These are phyloP conservation scores for Arachis monticola DNA, from an alignment of 331 rosid genomes.

Conservation along the genomic window DNA sequence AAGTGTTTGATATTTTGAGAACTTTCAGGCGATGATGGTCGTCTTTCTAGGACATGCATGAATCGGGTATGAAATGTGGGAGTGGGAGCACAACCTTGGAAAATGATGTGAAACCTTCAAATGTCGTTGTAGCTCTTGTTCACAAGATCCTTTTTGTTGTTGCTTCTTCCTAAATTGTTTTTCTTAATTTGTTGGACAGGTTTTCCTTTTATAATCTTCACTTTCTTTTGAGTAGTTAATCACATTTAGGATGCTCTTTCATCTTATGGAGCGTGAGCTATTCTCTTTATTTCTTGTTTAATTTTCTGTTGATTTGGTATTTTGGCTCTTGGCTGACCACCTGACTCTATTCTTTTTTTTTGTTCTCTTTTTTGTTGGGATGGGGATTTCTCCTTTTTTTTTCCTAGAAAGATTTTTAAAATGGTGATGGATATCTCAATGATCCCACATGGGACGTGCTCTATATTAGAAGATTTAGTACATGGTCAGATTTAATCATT, in stretches of 20 bases:
- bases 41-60: background rate
- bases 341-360: background rate
- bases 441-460: background rate
- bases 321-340: no score
- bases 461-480: background rate
- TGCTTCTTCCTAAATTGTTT: background rate
- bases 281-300: conserved; percentile 3
- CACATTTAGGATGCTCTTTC: conserved; percentile 15
- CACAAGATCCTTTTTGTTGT: background rate
- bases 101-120: background rate
- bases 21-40: conserved; percentile 2
- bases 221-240: conserved; percentile 12
- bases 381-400: background rate
- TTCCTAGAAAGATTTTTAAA: background rate
- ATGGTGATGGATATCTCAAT: background rate
- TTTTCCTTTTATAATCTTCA: conserved; percentile 13
- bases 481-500: background rate
- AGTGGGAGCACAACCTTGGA: conserved; percentile 3
- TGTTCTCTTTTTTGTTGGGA: background rate
- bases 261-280: background rate
- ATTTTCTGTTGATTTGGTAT: no score
- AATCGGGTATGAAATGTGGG: conserved; percentile 3
- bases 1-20: background rate
- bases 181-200: background rate
- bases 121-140: conserved; percentile 3